Evolutionary conservation across 495 filamentous ascomycete species (phyloP), one percentile per base, ranked within the genome.

Genomic region (Penicillium chermesinum): DNA sequence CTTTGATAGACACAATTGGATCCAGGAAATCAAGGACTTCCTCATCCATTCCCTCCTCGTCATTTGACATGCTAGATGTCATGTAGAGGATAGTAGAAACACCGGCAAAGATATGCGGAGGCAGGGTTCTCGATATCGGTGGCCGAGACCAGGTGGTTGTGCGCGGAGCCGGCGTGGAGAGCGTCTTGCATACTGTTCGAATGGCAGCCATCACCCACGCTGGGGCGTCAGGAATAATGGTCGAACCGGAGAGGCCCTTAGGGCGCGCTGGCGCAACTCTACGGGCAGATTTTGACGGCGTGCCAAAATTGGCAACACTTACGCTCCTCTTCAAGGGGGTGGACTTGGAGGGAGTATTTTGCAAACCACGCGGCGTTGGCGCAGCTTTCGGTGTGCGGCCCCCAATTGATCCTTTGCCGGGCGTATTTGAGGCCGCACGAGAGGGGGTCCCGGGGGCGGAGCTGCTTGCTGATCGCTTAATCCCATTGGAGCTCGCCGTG

Each of bases 121-220:
- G 62, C 41, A 83, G 47, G 0, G 67, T 71, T 30, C 65, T 57
- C 4, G 72, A 75, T 13, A 75, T 68, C 4, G 72, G 69, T 35
- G 72, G 72, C 20, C 70, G 61, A 2, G 70, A 73, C 67, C 66
- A 71, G 21, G 67, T 63, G 32, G 58, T 73, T 50, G 63, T 72
- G n/a, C 69, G 63, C 12, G 72, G 66, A 38, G 70, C 69, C 45
- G 78, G 71, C 3, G 72, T 74, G 1, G 78, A 73, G 60, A 87
- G 78, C 20, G 69, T 72, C 51, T 84, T 76, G 65, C 84, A 86
- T 4, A 93, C 66, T 22, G 73, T 75, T 17, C 85, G 78, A 21
- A 88, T 78, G 2, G 76, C 75, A 7, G 82, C 77, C 66, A 83
- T 81, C 15, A 82, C 68, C 86, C 85, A 90, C 14, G 67, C 65